phyloP scores from a whole-genome alignment of 2,329 filamentous ascomycete species.

The Aurifilum marmelostoma region DNA sequence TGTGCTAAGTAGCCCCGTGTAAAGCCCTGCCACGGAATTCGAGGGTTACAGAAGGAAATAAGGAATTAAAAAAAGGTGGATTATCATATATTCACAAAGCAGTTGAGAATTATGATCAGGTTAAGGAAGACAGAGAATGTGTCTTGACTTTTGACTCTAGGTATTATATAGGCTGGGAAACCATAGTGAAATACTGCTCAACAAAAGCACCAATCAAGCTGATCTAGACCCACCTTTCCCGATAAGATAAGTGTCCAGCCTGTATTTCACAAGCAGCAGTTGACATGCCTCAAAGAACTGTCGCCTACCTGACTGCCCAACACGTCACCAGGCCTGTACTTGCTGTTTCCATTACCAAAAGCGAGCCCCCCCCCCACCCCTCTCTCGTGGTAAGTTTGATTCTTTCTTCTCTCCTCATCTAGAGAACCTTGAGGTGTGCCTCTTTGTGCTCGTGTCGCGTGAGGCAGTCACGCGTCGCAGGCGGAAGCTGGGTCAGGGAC shows the following conservation, averaged over 20 bases:
- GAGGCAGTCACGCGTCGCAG: background rate
- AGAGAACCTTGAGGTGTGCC: background rate
- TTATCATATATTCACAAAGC: too few relatives aligned
- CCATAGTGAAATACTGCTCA: background rate
- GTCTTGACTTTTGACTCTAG: background rate
- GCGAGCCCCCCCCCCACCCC: background rate
- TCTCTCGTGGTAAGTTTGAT: background rate
- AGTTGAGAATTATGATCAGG: too few relatives aligned
- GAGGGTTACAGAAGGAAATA: too few relatives aligned
- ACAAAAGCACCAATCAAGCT: background rate
- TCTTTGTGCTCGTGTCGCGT: background rate
- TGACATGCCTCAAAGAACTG: background rate
- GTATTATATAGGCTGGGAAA: too few relatives aligned
- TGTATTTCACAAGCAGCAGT: constrained; percentile 1
- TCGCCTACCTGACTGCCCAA: background rate
- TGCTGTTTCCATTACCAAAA: background rate
- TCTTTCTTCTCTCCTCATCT: background rate
- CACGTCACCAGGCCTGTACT: background rate
- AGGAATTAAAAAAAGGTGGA: too few relatives aligned
- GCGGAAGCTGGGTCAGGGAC: background rate
- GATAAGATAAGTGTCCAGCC: constrained; percentile 6
- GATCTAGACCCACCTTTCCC: background rate
- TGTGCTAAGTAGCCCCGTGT: too few relatives aligned
- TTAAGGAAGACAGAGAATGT: too few relatives aligned
- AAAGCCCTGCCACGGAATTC: too few relatives aligned